phyloP scores from a whole-genome alignment of 192 early-diverging fungal species.

The Allomyces arbusculus region DNA sequence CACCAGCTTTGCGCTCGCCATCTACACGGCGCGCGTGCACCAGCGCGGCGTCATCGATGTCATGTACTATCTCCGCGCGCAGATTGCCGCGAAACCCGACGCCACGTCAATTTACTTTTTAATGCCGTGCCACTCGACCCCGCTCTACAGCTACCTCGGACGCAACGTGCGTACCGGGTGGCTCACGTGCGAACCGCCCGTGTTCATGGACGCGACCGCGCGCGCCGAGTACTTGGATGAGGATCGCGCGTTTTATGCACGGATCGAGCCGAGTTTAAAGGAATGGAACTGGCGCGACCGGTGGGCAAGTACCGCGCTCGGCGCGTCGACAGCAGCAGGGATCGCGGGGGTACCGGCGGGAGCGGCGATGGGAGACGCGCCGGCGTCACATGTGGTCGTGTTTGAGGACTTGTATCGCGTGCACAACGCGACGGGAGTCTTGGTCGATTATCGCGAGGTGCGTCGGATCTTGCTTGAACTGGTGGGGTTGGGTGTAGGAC shows the following conservation, averaged over 20 bases:
- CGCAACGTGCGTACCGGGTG: slow-evolving; percentile 48
- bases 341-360: not conserved
- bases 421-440: not conserved
- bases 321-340: not conserved
- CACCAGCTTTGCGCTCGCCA: slow-evolving; percentile 16
- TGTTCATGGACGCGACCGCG: not conserved
- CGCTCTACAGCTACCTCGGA: slow-evolving; percentile 73
- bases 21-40: slow-evolving; percentile 59
- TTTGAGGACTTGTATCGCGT: not conserved
- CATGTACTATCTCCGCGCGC: slow-evolving; percentile 43
- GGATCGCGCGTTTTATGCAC: not conserved
- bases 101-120: slow-evolving; percentile 37
- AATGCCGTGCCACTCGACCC: slow-evolving; percentile 97
- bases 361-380: no score
- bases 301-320: not conserved
- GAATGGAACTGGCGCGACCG: not conserved
- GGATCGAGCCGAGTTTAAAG: not conserved
- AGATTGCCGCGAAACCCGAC: slow-evolving; percentile 7
- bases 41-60: slow-evolving; percentile 86
- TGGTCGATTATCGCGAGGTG: not conserved
- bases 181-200: slow-evolving; percentile 78
- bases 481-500: not conserved
- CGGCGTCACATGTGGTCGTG: not conserved
- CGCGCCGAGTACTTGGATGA: not conserved
- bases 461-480: not conserved